These are phyloP conservation scores for Pestalotiopsis sp. DNA, from an alignment of 2,329 filamentous ascomycete species.

Conservation along the genomic window DNA sequence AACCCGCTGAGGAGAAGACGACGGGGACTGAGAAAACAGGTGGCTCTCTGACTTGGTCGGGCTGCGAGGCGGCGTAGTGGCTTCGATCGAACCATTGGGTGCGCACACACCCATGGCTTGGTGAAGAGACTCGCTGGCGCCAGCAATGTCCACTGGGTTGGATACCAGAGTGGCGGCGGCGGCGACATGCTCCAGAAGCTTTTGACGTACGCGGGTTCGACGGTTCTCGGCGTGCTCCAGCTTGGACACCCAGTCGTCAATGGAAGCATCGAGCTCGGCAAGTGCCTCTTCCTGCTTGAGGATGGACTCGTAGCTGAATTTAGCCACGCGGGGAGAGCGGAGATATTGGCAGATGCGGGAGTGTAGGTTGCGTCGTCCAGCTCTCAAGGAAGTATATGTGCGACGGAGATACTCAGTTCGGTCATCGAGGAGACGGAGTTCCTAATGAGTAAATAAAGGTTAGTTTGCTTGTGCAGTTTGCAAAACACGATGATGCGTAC, in stretches of 20 bases:
- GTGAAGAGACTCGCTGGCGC: constrained; percentile 43
- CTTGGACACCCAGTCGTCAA: constrained; percentile 80
- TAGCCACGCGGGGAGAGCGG: constrained; percentile 69
- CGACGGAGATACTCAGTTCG: constrained; percentile 77
- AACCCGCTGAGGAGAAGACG: constrained; percentile 53
- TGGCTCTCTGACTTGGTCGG: constrained; percentile 49
- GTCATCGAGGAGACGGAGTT: constrained; percentile 76
- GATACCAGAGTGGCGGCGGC: constrained; percentile 62
- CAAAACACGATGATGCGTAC: constrained; percentile 37
- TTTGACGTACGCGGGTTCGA: constrained; percentile 74
- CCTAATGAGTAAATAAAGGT: constrained; percentile 43
- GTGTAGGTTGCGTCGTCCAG: constrained; percentile 77
- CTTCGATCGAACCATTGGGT: constrained; percentile 39
- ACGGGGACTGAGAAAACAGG: constrained; percentile 35
- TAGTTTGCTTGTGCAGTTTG: background rate
- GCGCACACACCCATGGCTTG: constrained; percentile 42
- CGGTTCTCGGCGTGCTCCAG: constrained; percentile 81
- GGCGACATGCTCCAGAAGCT: constrained; percentile 80
- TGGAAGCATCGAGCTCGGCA: constrained; percentile 74
- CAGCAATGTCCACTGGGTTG: constrained; percentile 29
- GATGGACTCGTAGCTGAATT: constrained; percentile 74
- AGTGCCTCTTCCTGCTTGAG: constrained; percentile 81
- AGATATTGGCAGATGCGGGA: constrained; percentile 77
- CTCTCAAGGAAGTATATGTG: constrained; percentile 74
- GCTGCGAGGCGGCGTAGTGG: constrained; percentile 61